A percentile compares a stretch with the other conserved stretches of the same genome.
Conservation (phyloP, 2,329 filamentous ascomycete species). For the Acrodontium crateriforme region DNA sequence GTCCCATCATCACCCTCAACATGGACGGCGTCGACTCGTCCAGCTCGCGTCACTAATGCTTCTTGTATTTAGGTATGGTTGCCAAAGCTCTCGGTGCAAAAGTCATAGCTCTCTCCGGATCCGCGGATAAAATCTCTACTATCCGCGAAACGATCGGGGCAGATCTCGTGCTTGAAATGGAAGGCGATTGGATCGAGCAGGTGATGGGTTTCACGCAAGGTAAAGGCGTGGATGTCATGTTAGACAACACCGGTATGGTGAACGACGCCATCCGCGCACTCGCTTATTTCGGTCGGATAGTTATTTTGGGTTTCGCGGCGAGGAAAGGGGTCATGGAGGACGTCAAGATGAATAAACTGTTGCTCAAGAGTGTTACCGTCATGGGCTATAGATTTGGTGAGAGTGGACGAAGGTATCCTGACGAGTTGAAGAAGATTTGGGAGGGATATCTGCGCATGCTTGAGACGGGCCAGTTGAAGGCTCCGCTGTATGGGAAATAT, state of each 20-base stretch:
- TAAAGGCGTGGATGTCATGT: slow-evolving; percentile 42
- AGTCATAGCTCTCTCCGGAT: slow-evolving; percentile 41
- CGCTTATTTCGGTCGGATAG: slow-evolving; percentile 39
- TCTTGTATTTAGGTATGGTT: no score
- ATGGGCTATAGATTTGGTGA: slow-evolving; percentile 47
- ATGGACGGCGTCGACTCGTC: no score
- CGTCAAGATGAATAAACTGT: slow-evolving; percentile 40
- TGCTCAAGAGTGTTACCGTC: slow-evolving; percentile 40
- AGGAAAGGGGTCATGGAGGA: slow-evolving; percentile 39
- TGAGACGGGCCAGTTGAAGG: slow-evolving; percentile 33
- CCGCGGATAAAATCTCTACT: slow-evolving; percentile 28
- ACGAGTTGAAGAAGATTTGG: slow-evolving; percentile 37
- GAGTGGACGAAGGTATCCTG: slow-evolving; percentile 36
- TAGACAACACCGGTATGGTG: slow-evolving; percentile 45
- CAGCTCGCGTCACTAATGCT: no score
- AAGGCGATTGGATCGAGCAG: slow-evolving; percentile 35
- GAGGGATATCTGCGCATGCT: slow-evolving; percentile 36
- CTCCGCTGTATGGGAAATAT: slow-evolving; percentile 39
- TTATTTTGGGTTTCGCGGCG: slow-evolving; percentile 47
- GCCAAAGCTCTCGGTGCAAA: slow-evolving; percentile 38
- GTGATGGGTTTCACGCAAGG: slow-evolving; percentile 36
- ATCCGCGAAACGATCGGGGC: slow-evolving; percentile 17
- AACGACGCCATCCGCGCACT: slow-evolving; percentile 41
- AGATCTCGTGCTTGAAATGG: slow-evolving; percentile 28
- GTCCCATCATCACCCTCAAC: no score